Percentiles rank a stretch among this genome's conserved stretches.
Evolutionary conservation across 768 basidiomycete genomes (phyloP).

Genomic region (Leucocoprinus leucothites): DNA sequence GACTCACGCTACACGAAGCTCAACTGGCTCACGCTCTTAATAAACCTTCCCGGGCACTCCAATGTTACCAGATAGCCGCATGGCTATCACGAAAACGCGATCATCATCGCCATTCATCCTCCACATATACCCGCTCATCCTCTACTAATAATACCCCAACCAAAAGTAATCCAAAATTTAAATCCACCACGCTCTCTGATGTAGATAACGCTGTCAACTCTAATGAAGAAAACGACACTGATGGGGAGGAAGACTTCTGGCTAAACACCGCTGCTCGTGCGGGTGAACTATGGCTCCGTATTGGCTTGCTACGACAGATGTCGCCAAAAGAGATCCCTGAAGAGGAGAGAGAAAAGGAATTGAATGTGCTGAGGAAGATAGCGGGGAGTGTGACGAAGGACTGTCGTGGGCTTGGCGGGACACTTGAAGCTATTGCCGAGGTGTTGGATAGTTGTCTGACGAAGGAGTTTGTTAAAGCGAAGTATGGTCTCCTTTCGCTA

Average conservation of each 20-base stretch:
- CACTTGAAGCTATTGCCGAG: conserved; percentile 51
- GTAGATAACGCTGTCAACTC: too few species aligned
- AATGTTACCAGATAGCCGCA: conserved; percentile 64
- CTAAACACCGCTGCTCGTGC: conserved; percentile 29
- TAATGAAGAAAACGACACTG: conserved; percentile 12
- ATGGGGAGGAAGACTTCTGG: conserved; percentile 30
- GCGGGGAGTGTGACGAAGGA: conserved; percentile 36
- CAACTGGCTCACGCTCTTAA: conserved; percentile 72
- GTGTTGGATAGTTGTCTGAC: conserved; percentile 52
- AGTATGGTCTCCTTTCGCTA: conserved; percentile 40
- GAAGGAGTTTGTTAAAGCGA: conserved; percentile 56
- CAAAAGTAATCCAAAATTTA: too few species aligned
- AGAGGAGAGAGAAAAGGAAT: conserved; percentile 11
- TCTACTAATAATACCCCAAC: background rate
- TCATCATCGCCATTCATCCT: background rate
- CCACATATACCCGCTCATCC: background rate
- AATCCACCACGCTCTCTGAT: too few species aligned
- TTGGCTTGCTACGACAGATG: conserved; percentile 21
- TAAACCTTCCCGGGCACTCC: conserved; percentile 46
- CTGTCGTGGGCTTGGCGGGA: conserved; percentile 52
- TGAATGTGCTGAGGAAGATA: conserved; percentile 25
- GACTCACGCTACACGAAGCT: conserved; percentile 65
- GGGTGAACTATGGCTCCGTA: conserved; percentile 31
- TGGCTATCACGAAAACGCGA: conserved; percentile 30
- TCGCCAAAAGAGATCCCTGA: background rate